Base-by-base conservation (phyloP, 768 basidiomycete genomes). In the Lactarius sp. region DNA sequence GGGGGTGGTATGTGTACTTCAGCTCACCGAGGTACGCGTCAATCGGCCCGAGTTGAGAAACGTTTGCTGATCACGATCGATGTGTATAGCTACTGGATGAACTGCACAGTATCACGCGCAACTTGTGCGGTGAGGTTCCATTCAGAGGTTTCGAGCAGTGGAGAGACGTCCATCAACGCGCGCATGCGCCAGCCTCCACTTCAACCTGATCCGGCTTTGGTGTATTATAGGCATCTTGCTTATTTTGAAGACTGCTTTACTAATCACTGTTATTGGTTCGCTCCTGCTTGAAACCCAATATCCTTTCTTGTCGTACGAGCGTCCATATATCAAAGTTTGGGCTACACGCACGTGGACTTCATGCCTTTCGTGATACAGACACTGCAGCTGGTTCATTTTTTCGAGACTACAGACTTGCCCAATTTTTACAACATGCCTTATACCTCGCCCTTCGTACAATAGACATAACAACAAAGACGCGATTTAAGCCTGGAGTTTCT, bases 401-500 rank as follows among this genome's bases (percentile, higher is more conserved):
- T 46, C 18, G n/a, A 46, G n/a, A 16, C 46, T 16, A 46, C 2
- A 27, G 27, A 27, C 2, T 18, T 16, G 18, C 12, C 18, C 18
- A 44, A 44, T 44, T 7, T 18, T 44, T 39, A 47, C 56, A 52
- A 52, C 33, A 31, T 31, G 14, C 20, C 27, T 22, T 52, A 33
- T 44, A 14, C 52, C 33, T 52, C 51, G 47, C 51, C 31, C 14
- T 46, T 53, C 34, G 4, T 64, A 64, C 46, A 53, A 14, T 22
- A 16, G 44, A n/a, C 9, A 22, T 14, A 47, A 64, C 36, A 52
- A 52, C 18, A 37, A 47, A 56, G n/a, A 44, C 41, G 18, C 16
- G n/a, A 41, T 60, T 71, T 64, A 76, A 46, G 82, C 84, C 46
- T 76, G 73, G 60, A 92, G 72, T 75, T 88, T 90, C 77, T 85